Percentiles rank a stretch among this genome's conserved stretches.
Conservation (phyloP, 2,329 filamentous ascomycete genomes). For the Alternaria sp. region DNA sequence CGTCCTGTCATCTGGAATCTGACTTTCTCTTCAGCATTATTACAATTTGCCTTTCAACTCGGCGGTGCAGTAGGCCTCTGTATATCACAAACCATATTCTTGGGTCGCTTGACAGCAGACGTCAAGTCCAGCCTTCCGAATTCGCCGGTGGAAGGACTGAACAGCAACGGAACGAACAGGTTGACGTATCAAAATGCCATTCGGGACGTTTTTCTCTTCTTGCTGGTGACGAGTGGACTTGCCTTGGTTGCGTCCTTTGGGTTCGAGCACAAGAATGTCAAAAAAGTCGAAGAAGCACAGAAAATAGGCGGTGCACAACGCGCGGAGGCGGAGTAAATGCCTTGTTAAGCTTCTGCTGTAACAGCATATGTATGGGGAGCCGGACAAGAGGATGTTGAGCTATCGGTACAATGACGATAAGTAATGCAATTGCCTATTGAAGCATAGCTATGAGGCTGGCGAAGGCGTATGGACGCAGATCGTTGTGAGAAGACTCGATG, state of each 20-base stretch:
- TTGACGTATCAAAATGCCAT: neutral
- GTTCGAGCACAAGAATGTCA: conserved; percentile 14
- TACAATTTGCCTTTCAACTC: neutral
- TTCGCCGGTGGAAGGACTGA: neutral
- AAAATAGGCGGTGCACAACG: neutral
- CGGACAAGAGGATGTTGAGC: neutral
- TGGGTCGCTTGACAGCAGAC: neutral
- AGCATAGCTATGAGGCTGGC: neutral
- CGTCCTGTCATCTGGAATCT: neutral
- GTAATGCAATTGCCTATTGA: neutral
- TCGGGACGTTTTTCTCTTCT: conserved; percentile 3
- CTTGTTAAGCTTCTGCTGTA: neutral
- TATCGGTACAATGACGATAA: neutral
- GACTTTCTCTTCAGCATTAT: neutral
- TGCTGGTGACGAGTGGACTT: conserved; percentile 1
- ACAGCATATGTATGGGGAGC: neutral
- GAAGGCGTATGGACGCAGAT: neutral
- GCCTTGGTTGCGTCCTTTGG: conserved; percentile 6
- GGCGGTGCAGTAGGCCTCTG: neutral
- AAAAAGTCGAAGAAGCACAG: neutral
- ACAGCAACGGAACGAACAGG: neutral
- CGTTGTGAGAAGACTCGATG: neutral
- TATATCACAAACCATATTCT: neutral
- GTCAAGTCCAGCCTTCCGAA: neutral
- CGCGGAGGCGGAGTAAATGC: neutral